Evolutionary conservation across 192 early-diverging fungal genomes (phyloP).

Genomic region (Chytriomyces sp.): DNA sequence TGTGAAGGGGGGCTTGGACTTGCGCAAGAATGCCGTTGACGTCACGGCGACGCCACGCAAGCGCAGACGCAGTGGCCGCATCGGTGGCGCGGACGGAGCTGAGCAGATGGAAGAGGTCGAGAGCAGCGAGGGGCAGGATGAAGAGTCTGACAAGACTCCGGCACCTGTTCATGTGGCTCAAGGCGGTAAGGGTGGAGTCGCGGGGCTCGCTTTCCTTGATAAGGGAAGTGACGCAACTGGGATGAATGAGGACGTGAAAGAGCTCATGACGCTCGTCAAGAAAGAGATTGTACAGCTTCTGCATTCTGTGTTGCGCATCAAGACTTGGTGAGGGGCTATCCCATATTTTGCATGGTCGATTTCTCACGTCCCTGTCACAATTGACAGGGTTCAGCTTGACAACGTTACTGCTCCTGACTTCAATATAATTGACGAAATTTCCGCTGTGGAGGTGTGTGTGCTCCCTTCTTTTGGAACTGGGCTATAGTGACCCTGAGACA

Average conservation of each 20-base stretch:
- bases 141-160: background rate
- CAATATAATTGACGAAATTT: background rate
- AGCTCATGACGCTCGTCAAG: conserved; percentile 2
- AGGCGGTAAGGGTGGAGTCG: background rate
- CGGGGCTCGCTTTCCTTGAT: no score
- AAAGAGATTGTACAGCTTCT: background rate
- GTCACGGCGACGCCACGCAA: background rate
- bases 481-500: background rate
- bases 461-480: background rate
- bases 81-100: background rate
- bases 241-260: conserved; percentile 5
- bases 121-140: background rate
- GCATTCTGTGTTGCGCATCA: background rate
- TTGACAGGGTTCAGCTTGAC: conserved; percentile 7
- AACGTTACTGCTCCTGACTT: background rate
- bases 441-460: background rate
- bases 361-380: no score
- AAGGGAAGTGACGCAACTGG: background rate
- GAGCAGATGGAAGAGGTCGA: background rate
- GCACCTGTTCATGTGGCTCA: background rate
- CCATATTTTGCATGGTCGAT: background rate
- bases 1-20: no score
- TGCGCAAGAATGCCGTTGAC: background rate
- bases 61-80: background rate
- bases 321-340: background rate